A percentile compares a stretch with the other conserved stretches of the same genome.
These are phyloP conservation scores for Metarhizium humberi DNA, from an alignment of 2,329 filamentous ascomycete genomes.

Conservation along the genomic window DNA sequence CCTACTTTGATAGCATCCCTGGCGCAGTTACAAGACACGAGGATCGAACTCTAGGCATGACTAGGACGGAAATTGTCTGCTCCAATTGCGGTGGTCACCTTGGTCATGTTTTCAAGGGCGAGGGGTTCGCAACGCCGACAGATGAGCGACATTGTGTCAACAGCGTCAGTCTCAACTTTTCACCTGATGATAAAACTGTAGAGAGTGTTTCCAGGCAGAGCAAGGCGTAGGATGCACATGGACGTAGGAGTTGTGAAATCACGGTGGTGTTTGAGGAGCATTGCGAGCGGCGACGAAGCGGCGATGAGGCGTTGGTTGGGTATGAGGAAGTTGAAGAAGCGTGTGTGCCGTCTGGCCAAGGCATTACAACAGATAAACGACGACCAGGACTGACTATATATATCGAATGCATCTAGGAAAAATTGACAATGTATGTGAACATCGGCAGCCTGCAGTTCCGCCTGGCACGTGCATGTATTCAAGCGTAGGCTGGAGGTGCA, in stretches of 20 bases:
- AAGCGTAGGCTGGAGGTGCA: too few species aligned
- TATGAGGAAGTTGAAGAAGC: background rate
- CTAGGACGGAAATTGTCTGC: constrained; percentile 87
- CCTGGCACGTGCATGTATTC: too few species aligned
- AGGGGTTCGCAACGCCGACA: constrained; percentile 74
- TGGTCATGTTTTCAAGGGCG: constrained; percentile 92
- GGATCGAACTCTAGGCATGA: constrained; percentile 72
- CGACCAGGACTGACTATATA: too few species aligned
- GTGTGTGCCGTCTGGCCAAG: background rate
- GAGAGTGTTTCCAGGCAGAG: constrained; percentile 23
- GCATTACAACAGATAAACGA: background rate
- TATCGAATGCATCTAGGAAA: too few species aligned
- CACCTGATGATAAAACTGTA: constrained; percentile 47
- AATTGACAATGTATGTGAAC: too few species aligned
- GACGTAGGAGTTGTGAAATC: background rate
- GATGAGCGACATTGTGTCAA: constrained; percentile 98
- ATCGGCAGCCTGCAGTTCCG: too few species aligned
- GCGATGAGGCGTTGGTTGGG: background rate
- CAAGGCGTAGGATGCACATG: constrained; percentile 19
- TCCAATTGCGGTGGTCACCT: constrained; percentile 88
- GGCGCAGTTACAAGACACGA: constrained; percentile 78
- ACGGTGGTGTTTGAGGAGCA: background rate
- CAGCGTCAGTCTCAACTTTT: constrained; percentile 81
- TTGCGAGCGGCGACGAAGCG: background rate
- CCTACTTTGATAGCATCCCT: constrained; percentile 92